phyloP scores from a whole-genome alignment of 176 grass and related monocot species.

The Paspalum notatum region DNA sequence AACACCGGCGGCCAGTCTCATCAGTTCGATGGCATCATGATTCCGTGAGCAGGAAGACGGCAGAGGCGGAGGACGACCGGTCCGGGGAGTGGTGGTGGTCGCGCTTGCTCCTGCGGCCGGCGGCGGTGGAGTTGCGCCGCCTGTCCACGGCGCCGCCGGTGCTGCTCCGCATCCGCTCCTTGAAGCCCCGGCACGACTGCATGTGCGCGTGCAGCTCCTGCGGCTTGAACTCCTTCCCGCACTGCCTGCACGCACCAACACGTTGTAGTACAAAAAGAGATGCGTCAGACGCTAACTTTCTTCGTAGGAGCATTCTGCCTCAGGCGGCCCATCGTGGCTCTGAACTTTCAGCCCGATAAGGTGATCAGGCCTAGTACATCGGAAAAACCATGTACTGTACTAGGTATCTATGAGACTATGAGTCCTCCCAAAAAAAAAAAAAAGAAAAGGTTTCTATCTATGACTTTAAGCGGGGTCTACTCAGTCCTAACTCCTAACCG shows the following conservation, averaged over 20 bases:
- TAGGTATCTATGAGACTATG: no score
- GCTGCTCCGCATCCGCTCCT: constrained; percentile 43
- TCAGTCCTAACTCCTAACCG: no score
- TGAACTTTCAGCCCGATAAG: no score
- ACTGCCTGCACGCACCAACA: constrained; percentile 43
- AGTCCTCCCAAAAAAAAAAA: no score
- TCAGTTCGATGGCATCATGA: constrained; percentile 1
- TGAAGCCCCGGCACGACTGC: constrained; percentile 67
- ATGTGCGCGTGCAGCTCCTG: constrained; percentile 66
- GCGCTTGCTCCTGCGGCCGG: not conserved
- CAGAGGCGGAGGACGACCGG: not conserved
- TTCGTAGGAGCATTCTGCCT: no score
- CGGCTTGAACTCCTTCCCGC: constrained; percentile 69
- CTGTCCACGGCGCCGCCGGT: not conserved
- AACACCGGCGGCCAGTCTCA: no score
- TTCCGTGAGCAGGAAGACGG: constrained; percentile 38
- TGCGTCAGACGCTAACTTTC: no score
- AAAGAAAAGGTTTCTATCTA: no score
- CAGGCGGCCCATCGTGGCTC: no score
- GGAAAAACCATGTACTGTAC: no score
- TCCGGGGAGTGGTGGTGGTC: not conserved
- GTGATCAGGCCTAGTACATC: no score
- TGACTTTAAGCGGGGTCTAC: no score
- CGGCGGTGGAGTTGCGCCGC: not conserved
- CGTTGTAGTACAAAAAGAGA: not conserved